Conservation (phyloP, 2,329 filamentous ascomycete genomes). For the Dactylellina leptospora region DNA sequence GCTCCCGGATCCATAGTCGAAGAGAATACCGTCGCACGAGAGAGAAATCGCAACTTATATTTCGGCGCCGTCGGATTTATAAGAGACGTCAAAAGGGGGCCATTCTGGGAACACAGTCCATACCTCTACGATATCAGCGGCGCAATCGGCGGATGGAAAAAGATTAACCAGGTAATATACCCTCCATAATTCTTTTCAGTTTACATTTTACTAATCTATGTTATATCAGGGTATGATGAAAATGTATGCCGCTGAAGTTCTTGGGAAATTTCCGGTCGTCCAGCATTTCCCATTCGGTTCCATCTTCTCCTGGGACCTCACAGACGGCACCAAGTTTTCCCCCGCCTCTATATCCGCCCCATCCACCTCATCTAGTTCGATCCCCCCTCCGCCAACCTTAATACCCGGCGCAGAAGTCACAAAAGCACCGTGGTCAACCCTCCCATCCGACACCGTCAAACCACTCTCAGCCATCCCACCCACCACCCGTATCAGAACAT, state of each 20-base stretch:
- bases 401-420: slow-evolving; percentile 10
- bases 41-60: slow-evolving; percentile 80
- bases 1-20: slow-evolving; percentile 76
- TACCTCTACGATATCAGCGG: slow-evolving; percentile 95
- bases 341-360: background rate
- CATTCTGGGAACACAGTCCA: slow-evolving; percentile 96
- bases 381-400: slow-evolving; percentile 9
- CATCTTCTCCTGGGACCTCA: slow-evolving; percentile 74
- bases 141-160: slow-evolving; percentile 91
- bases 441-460: slow-evolving; percentile 28
- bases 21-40: slow-evolving; percentile 69
- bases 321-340: slow-evolving; percentile 13
- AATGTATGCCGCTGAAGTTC: slow-evolving; percentile 97
- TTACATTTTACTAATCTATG: background rate
- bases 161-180: slow-evolving; percentile 81
- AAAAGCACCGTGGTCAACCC: slow-evolving; percentile 51
- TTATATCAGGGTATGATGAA: slow-evolving; percentile 87
- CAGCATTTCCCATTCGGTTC: slow-evolving; percentile 90
- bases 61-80: slow-evolving; percentile 97
- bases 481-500: slow-evolving; percentile 33
- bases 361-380: slow-evolving; percentile 18
- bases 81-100: slow-evolving; percentile 92
- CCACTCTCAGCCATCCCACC: background rate
- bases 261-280: slow-evolving; percentile 97
- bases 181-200: background rate